Evolutionary conservation across 1,139 yeast species (phyloP).

Genomic region (Debaryomycetaceae sp.): DNA sequence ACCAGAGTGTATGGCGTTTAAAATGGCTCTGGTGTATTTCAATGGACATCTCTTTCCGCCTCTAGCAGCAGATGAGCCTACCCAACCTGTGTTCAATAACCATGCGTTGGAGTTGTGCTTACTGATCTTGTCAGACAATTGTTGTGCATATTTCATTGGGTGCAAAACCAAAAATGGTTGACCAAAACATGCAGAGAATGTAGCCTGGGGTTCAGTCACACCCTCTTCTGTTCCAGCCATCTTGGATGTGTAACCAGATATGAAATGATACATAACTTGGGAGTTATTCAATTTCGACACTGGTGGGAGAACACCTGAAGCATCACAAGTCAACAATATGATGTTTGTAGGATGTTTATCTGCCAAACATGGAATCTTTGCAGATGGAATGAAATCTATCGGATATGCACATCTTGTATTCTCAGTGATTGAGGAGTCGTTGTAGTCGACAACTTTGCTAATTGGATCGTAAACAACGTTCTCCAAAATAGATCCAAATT

Average conservation of each 20-base stretch:
- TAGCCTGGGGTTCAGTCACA: conserved; percentile 96
- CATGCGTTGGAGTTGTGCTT: conserved; percentile 90
- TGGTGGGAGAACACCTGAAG: conserved; percentile 97
- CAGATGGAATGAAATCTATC: conserved; percentile 94
- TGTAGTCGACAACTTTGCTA: conserved; percentile 83
- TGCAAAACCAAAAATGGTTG: conserved; percentile 98
- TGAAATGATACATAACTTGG: conserved; percentile 98
- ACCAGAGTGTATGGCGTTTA: conserved; percentile 94
- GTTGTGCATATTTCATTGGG: conserved; percentile 97
- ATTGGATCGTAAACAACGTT: conserved; percentile 83
- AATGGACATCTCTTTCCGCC: conserved; percentile 98
- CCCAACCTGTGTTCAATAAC: conserved; percentile 98
- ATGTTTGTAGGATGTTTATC: conserved; percentile 90
- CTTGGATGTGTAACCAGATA: conserved; percentile 97
- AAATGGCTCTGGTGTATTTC: conserved; percentile 95
- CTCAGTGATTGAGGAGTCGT: conserved; percentile 80
- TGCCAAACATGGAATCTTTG: conserved; percentile 91
- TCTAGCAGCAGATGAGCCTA: conserved; percentile 85
- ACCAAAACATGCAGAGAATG: conserved; percentile 98
- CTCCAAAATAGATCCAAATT: conserved; percentile 91
- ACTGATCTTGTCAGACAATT: conserved; percentile 90
- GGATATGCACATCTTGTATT: conserved; percentile 99
- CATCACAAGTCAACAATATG: conserved; percentile 92
- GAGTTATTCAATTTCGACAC: conserved; percentile 90
- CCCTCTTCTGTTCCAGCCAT: conserved; percentile 99